Percentiles rank a stretch among this genome's conserved stretches.
These are phyloP conservation scores for Vigna reflexopilosa DNA, from an alignment of 306 rosid species.

Conservation along the genomic window DNA sequence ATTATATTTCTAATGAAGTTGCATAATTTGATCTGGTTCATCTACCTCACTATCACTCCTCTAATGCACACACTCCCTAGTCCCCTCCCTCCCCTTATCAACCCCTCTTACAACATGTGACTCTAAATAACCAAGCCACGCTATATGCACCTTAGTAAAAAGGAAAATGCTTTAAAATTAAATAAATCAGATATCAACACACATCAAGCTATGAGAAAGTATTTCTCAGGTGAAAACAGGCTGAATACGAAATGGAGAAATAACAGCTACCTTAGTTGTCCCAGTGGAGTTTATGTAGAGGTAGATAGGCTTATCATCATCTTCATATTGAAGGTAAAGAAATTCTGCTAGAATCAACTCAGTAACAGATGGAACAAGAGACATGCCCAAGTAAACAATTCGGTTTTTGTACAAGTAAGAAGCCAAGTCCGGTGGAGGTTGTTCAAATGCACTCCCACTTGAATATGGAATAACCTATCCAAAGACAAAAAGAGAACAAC, in stretches of 20 bases:
- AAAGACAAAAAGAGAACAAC: slow-evolving; percentile 27
- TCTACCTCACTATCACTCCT: slow-evolving; percentile 30
- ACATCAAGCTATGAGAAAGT: slow-evolving; percentile 15
- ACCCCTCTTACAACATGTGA: slow-evolving; percentile 7
- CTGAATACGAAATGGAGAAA: slow-evolving; percentile 23
- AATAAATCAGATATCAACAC: background rate
- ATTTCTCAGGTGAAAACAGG: slow-evolving; percentile 13
- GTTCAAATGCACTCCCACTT: slow-evolving; percentile 93
- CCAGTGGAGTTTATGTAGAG: slow-evolving; percentile 95
- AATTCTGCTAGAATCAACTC: slow-evolving; percentile 95
- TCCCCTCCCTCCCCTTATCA: background rate
- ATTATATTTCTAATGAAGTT: slow-evolving; percentile 6
- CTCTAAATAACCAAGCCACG: slow-evolving; percentile 25
- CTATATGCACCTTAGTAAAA: background rate
- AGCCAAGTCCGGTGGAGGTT: slow-evolving; percentile 95
- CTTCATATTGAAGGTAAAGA: slow-evolving; percentile 90
- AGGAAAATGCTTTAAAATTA: slow-evolving; percentile 19
- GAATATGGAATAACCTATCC: slow-evolving; percentile 89
- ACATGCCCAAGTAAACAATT: slow-evolving; percentile 93
- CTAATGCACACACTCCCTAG: background rate
- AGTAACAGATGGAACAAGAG: slow-evolving; percentile 91
- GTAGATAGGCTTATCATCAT: slow-evolving; percentile 80
- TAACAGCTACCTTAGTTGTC: slow-evolving; percentile 75
- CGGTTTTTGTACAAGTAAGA: slow-evolving; percentile 92
- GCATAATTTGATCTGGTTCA: background rate